Percentiles rank a stretch among this genome's conserved stretches.
phyloP scores from a whole-genome alignment of 2,329 filamentous ascomycete genomes.

The Lomentospora prolificans region DNA sequence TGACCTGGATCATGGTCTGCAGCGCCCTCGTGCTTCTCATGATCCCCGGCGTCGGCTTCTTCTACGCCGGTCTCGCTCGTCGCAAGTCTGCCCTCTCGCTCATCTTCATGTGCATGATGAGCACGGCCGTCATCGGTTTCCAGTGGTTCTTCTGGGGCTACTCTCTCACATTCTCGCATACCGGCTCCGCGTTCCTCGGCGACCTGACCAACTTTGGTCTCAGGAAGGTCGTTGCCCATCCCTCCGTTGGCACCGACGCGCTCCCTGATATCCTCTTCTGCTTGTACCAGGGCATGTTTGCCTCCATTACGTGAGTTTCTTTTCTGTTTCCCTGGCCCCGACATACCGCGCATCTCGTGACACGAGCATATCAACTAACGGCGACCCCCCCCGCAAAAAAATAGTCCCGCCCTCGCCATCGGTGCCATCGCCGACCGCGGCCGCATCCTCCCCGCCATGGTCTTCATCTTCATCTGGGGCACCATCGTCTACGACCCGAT shows the following conservation, averaged over 20 bases:
- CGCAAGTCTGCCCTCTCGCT: constrained; percentile 82
- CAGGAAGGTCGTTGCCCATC: constrained; percentile 64
- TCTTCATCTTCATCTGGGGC: constrained; percentile 63
- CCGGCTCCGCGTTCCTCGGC: constrained; percentile 68
- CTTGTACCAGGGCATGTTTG: constrained; percentile 84
- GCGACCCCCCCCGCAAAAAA: not conserved
- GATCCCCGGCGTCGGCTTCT: constrained; percentile 90
- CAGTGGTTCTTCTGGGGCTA: constrained; percentile 98
- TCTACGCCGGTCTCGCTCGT: constrained; percentile 83
- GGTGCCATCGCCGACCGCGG: constrained; percentile 53
- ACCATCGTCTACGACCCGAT: constrained; percentile 65
- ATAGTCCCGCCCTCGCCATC: constrained; percentile 45
- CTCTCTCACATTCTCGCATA: constrained; percentile 74
- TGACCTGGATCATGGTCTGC: constrained; percentile 69
- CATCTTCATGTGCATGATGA: constrained; percentile 77
- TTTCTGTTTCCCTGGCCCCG: not conserved
- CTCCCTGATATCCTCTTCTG: constrained; percentile 79
- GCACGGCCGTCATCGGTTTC: constrained; percentile 69
- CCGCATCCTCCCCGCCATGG: constrained; percentile 48
- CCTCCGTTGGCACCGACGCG: constrained; percentile 60
- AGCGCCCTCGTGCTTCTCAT: constrained; percentile 79
- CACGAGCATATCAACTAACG: not conserved
- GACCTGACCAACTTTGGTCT: constrained; percentile 75
- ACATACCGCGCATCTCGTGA: not conserved
- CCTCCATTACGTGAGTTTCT: constrained; percentile 66